Evolutionary conservation across 169 alveolate species (phyloP), one percentile per base, ranked within the genome.

Genomic region (Cryptosporidium parvum): DNA sequence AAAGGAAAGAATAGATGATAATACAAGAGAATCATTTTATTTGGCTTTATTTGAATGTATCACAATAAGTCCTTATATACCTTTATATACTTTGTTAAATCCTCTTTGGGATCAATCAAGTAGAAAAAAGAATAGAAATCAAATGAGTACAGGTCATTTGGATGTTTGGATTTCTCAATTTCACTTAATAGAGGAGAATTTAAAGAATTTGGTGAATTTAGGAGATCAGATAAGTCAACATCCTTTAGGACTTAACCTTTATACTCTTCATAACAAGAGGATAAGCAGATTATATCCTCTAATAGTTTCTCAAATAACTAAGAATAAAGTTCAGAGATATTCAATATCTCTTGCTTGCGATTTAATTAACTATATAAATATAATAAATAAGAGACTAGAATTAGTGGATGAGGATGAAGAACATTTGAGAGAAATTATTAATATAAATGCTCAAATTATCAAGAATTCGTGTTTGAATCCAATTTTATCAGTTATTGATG

Each of bases 61-160:
- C 29, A 62, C 68, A 1, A 80, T 80, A 21, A 37, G 70, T 16
- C 69, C 89, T 31, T 80, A 80, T 48, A 31, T 80, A 9, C 89
- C 75, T 29, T n/a, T 80, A 21, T 80, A 80, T 29, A 80, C 61
- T 37, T 62, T 80, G 44, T 65, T 80, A 9, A 80, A 80, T 62
- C 89, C 89, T 3, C 67, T 80, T 31, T 80, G 89, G 89, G 80
- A 80, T 45, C 89, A 80, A 29, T 80, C 89, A 1, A 80, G n/a
- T 18, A 80, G 75, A 80, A 80, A 80, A 44, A 62, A 62, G 12
- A 80, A 80, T 21, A 44, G 12, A 8, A 37, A 44, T 16, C 33
- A 48, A 7, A 44, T n/a, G 0, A 26, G 4, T 21, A 80, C 42
- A 29, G 75, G 89, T 6, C 67, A 80, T 45, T 45, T 80, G 26